These are phyloP conservation scores for Ustilago cynodontis DNA, from an alignment of 1,284 basidiomycete genomes.

Conservation along the genomic window DNA sequence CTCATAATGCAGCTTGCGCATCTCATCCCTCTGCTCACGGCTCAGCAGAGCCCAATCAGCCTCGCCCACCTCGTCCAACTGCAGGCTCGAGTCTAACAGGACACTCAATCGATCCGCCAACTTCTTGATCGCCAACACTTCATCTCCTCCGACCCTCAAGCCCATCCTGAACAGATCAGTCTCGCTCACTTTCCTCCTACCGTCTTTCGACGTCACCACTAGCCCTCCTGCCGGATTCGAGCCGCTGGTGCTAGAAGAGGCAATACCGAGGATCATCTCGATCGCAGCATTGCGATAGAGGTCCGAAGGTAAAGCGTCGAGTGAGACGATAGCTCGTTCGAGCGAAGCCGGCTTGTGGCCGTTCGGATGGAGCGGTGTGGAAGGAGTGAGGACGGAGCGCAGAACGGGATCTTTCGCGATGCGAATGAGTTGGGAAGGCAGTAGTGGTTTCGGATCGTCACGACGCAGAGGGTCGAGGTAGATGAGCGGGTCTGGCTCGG, in stretches of 20 bases:
- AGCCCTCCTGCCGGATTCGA: conserved; percentile 19
- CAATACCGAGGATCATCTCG: conserved; percentile 67
- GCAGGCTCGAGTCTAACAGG: conserved; percentile 38
- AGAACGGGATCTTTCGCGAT: conserved; percentile 60
- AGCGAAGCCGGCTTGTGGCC: conserved; percentile 50
- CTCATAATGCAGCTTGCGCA: conserved; percentile 37
- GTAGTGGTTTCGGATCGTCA: conserved; percentile 65
- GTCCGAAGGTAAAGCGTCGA: conserved; percentile 62
- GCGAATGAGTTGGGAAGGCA: conserved; percentile 53
- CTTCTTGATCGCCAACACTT: conserved; percentile 59
- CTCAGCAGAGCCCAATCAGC: conserved; percentile 32
- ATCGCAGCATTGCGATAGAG: conserved; percentile 64
- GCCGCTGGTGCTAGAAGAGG: conserved; percentile 38
- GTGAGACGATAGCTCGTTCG: conserved; percentile 58
- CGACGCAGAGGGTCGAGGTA: conserved; percentile 67
- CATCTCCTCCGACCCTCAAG: conserved; percentile 59
- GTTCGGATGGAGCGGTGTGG: conserved; percentile 38
- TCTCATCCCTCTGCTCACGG: conserved; percentile 40
- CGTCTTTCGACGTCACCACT: conserved; percentile 28
- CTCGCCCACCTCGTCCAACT: conserved; percentile 50
- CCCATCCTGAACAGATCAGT: conserved; percentile 67
- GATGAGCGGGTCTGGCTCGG: conserved; percentile 67
- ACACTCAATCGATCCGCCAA: conserved; percentile 62
- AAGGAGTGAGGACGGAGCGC: conserved; percentile 57
- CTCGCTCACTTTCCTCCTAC: conserved; percentile 57